Base-by-base conservation (phyloP, 2,329 filamentous ascomycete genomes). In the Alternaria triticina region DNA sequence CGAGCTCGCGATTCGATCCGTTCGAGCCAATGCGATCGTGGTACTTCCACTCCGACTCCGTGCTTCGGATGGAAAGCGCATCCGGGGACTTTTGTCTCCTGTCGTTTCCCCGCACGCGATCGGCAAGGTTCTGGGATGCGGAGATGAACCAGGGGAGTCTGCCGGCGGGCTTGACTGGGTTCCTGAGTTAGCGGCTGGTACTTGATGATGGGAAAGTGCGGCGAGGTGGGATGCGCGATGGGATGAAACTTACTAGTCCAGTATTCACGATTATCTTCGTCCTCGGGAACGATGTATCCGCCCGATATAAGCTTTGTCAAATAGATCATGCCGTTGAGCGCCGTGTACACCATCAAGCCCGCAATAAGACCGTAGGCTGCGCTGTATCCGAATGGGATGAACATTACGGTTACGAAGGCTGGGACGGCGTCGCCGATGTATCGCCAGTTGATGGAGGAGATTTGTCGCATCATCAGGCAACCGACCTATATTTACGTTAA, bases 321-420 rank as follows among this genome's bases (percentile, higher is more conserved):
- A 86, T 88, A 94, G 15, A 92, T 88, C 25, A 86, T 77, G 3
- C 85, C 87, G 79, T 97, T 96, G 77, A 97, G 85, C 56, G 90
- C 78, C 43, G 90, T 89, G 78, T 96, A 96, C 33, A 88, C 87
- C 75, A 91, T 84, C 67, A 96, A 89, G 33, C 93, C 92, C 4
- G 88, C 91, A 70, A 96, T 96, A 15, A 97, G 84, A 49, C 93
- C 93, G 74, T 96, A 92, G 12, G 93, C 92, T 72, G 96, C 95
- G 58, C 90, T 93, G 83, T 96, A 97, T 5, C 91, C 92, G 81
- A 96, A 96, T 0, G 93, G 93, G 90, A 96, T 96, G 69, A 94
- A 84, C 68, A 90, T 88, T 66, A 97, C 89, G 46, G 91, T 94
- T 36, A 96, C 83, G 79, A 96, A 96, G 3, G 93, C 92, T 0